phyloP scores from a whole-genome alignment of 805 yeast species.

The Starmerella potacharoeniae region DNA sequence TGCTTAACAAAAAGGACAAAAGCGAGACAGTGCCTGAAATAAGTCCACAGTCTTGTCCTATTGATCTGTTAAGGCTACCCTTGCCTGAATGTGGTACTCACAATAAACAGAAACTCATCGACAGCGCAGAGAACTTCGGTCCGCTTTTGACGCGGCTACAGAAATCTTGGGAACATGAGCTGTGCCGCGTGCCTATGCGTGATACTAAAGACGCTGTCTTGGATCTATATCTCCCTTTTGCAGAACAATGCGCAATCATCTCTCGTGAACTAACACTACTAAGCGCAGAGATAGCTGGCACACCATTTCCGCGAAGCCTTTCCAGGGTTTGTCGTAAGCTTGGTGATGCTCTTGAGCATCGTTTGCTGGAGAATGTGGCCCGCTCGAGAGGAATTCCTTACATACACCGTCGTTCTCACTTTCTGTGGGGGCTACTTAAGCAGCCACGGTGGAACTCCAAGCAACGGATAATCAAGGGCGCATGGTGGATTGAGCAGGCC shows the following conservation, averaged over 20 bases:
- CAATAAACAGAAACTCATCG: not conserved
- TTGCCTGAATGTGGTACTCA: not conserved
- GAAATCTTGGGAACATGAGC: not conserved
- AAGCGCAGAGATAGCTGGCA: not conserved
- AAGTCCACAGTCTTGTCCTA: not conserved
- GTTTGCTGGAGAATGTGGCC: constrained; percentile 5
- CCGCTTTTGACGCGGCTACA: not conserved
- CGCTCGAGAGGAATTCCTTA: not conserved
- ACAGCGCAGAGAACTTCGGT: not conserved
- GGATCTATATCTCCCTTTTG: not conserved
- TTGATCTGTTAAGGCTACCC: not conserved
- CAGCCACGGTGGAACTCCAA: constrained; percentile 33
- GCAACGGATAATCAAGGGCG: constrained; percentile 27
- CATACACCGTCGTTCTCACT: constrained; percentile 7
- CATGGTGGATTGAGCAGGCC: constrained; percentile 13
- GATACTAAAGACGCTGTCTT: not conserved
- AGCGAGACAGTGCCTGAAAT: not conserved
- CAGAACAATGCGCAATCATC: constrained; percentile 10
- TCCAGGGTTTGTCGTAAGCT: constrained; percentile 13
- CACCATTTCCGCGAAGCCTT: constrained; percentile 12
- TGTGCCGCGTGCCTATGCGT: not conserved
- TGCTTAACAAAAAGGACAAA: not conserved
- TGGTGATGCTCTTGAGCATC: constrained; percentile 11
- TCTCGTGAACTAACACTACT: constrained; percentile 7
- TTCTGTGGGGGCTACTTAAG: constrained; percentile 9